Conservation (phyloP, 2,329 filamentous ascomycete genomes). For the Catunica adiposa region DNA sequence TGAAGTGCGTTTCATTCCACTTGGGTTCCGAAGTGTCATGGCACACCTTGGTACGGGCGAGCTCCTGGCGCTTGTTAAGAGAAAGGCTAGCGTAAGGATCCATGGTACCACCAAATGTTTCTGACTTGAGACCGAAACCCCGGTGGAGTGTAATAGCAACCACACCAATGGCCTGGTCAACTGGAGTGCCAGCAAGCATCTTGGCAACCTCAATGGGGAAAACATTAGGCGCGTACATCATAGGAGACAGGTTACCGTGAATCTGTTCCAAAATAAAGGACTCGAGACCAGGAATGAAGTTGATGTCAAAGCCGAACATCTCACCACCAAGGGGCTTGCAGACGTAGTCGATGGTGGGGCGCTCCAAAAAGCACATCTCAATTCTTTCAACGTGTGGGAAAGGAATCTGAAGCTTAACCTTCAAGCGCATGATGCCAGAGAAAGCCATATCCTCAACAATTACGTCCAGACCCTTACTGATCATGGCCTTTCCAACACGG, state of each 20-base stretch:
- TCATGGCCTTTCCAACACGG: constrained; percentile 83
- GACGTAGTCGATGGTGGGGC: constrained; percentile 84
- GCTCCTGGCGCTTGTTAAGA: constrained; percentile 62
- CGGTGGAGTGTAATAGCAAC: constrained; percentile 82
- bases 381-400: constrained; percentile 92
- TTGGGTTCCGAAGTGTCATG: constrained; percentile 71
- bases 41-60: constrained; percentile 79
- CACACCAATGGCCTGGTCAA: constrained; percentile 92
- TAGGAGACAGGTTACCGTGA: constrained; percentile 79
- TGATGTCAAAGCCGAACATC: constrained; percentile 93
- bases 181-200: constrained; percentile 84
- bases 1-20: constrained; percentile 94
- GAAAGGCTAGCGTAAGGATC: constrained; percentile 82
- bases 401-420: constrained; percentile 89
- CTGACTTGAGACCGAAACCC: constrained; percentile 77
- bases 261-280: constrained; percentile 91
- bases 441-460: constrained; percentile 98
- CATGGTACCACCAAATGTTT: constrained; percentile 80
- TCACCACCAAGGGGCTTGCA: constrained; percentile 96
- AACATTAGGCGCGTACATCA: constrained; percentile 97
- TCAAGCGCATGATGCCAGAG: constrained; percentile 86
- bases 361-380: constrained; percentile 86
- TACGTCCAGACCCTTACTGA: constrained; percentile 91
- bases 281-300: constrained; percentile 92
- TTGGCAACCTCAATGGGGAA: constrained; percentile 98